A percentile compares a stretch with the other conserved stretches of the same genome.
Conservation (phyloP, 805 yeast species). For the Hanseniaspora lachancei region DNA sequence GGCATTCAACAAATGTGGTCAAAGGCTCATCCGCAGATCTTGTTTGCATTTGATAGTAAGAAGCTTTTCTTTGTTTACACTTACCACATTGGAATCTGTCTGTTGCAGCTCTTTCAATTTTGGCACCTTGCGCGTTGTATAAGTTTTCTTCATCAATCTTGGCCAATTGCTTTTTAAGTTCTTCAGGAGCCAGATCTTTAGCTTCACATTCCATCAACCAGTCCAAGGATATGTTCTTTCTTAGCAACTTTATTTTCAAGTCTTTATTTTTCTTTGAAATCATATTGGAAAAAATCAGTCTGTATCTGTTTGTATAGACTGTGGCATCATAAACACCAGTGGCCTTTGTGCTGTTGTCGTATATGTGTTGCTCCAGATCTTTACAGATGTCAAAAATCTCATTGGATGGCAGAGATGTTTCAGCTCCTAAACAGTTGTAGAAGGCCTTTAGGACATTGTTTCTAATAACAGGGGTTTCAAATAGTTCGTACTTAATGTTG, state of each 20-base stretch:
- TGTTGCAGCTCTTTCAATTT: constrained; percentile 87
- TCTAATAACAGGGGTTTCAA: constrained; percentile 28
- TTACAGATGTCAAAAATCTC: constrained; percentile 50
- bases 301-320: constrained; percentile 64
- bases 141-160: constrained; percentile 76
- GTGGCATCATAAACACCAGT: constrained; percentile 38
- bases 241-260: constrained; percentile 52
- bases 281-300: constrained; percentile 76
- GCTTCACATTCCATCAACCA: constrained; percentile 70
- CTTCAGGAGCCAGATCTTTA: constrained; percentile 92
- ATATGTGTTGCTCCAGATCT: constrained; percentile 59
- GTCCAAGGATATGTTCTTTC: constrained; percentile 52
- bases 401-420: constrained; percentile 48
- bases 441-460: constrained; percentile 73
- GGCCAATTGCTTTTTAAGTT: constrained; percentile 72
- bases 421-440: constrained; percentile 81
- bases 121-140: constrained; percentile 96
- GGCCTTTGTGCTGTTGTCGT: not conserved
- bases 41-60: constrained; percentile 95
- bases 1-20: constrained; percentile 96
- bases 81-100: constrained; percentile 96
- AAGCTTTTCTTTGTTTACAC: constrained; percentile 92
- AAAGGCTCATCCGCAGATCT: constrained; percentile 98
- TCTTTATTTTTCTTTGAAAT: constrained; percentile 84
- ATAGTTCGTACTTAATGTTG: constrained; percentile 44